Conservation (phyloP, 805 yeast genomes). For the Yarrowia osloensis region DNA sequence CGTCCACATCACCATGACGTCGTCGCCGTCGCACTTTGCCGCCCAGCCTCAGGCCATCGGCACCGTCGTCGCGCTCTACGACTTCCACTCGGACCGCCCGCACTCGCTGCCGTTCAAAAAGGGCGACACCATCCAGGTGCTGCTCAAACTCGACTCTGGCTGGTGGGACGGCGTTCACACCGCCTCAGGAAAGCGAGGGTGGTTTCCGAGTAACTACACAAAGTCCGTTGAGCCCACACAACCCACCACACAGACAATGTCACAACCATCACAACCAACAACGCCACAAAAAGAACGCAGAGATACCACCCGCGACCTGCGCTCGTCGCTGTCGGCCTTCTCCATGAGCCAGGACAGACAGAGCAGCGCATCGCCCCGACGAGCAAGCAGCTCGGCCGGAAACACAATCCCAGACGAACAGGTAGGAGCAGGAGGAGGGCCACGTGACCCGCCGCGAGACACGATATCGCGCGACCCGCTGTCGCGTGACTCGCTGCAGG, state of each 20-base stretch:
- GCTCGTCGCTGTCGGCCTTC: constrained; percentile 11
- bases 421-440: no score
- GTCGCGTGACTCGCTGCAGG: constrained; percentile 6
- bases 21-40: constrained; percentile 11
- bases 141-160: constrained; percentile 62
- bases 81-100: constrained; percentile 52
- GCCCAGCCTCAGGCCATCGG: constrained; percentile 41
- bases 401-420: not conserved
- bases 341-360: constrained; percentile 3
- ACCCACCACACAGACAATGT: not conserved
- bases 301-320: constrained; percentile 7
- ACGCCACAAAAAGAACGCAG: not conserved
- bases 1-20: constrained; percentile 18
- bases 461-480: constrained; percentile 4
- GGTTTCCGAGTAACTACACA: constrained; percentile 77
- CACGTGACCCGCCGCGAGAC: not conserved
- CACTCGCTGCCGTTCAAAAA: constrained; percentile 54
- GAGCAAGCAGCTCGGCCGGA: not conserved
- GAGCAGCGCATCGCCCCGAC: constrained; percentile 1
- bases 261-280: not conserved
- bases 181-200: constrained; percentile 61
- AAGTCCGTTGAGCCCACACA: not conserved
- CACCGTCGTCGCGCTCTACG: constrained; percentile 60
- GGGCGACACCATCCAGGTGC: constrained; percentile 74
- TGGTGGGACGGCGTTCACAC: constrained; percentile 84